phyloP scores from a whole-genome alignment of 768 basidiomycete species.

The Thelephora aurantiotincta region DNA sequence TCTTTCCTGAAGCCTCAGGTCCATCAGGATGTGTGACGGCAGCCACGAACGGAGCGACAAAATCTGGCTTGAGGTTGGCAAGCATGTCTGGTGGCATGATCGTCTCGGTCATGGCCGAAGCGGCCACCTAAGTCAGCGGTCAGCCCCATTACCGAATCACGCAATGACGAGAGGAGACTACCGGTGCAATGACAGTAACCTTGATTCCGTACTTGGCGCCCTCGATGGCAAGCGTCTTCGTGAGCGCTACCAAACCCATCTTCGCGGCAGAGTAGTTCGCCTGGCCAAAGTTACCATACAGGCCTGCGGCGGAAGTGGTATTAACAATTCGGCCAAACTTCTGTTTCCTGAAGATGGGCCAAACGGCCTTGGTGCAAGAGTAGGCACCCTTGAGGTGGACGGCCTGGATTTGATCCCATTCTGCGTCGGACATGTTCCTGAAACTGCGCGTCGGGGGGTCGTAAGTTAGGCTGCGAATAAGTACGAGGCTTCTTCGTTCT shows the following conservation, averaged over 20 bases:
- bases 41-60: constrained; percentile 83
- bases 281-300: constrained; percentile 97
- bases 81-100: constrained; percentile 92
- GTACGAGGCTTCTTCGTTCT: constrained; percentile 9
- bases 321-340: constrained; percentile 92
- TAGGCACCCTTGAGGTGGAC: constrained; percentile 94
- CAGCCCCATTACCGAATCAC: not conserved
- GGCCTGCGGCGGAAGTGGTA: constrained; percentile 86
- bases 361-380: constrained; percentile 85
- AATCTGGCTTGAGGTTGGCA: constrained; percentile 83
- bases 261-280: constrained; percentile 97
- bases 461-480: not conserved
- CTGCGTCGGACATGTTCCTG: constrained; percentile 94
- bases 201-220: constrained; percentile 87
- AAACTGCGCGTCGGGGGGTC: constrained; percentile 34
- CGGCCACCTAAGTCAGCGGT: constrained; percentile 53
- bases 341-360: constrained; percentile 91
- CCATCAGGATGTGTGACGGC: constrained; percentile 80
- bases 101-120: constrained; percentile 91
- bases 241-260: constrained; percentile 88
- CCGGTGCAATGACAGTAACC: constrained; percentile 80
- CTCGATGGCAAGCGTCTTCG: constrained; percentile 85
- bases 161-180: constrained; percentile 23
- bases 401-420: constrained; percentile 79
- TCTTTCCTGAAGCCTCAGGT: constrained; percentile 61